Conservation (phyloP, 2,329 filamentous ascomycete species). For the Alternaria ventricosa region DNA sequence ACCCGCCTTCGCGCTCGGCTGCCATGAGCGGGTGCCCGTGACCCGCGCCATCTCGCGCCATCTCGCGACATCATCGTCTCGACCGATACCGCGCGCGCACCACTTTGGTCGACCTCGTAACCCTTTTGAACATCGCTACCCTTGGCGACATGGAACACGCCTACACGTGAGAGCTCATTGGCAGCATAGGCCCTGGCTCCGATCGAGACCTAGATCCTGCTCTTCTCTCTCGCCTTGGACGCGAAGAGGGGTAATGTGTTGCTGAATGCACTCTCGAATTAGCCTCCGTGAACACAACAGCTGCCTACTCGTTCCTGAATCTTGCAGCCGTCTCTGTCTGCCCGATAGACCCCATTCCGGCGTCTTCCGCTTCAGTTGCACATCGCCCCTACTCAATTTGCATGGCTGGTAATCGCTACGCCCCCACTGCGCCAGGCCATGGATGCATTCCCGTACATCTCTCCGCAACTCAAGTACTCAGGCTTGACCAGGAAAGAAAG, state of each 20-base stretch:
- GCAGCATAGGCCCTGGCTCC: constrained; percentile 4
- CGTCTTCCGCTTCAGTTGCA: constrained; percentile 9
- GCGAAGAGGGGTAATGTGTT: constrained; percentile 16
- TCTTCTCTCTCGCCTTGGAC: constrained; percentile 8
- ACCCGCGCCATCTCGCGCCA: constrained; percentile 10
- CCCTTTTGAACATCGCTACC: neutral
- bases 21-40: neutral
- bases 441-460: constrained; percentile 12
- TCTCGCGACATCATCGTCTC: constrained; percentile 2
- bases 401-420: constrained; percentile 12
- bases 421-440: constrained; percentile 3
- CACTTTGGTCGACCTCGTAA: constrained; percentile 1
- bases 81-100: constrained; percentile 1
- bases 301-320: constrained; percentile 1
- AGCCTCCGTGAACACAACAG: neutral
- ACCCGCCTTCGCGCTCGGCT: neutral
- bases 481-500: constrained; percentile 12
- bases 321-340: neutral
- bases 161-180: constrained; percentile 9
- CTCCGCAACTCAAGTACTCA: constrained; percentile 12
- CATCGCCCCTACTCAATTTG: constrained; percentile 18
- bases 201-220: constrained; percentile 5
- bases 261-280: neutral
- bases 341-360: constrained; percentile 1
- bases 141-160: constrained; percentile 6